Base-by-base conservation (phyloP, 2,329 filamentous ascomycete genomes). In the Aspergillus sp. region DNA sequence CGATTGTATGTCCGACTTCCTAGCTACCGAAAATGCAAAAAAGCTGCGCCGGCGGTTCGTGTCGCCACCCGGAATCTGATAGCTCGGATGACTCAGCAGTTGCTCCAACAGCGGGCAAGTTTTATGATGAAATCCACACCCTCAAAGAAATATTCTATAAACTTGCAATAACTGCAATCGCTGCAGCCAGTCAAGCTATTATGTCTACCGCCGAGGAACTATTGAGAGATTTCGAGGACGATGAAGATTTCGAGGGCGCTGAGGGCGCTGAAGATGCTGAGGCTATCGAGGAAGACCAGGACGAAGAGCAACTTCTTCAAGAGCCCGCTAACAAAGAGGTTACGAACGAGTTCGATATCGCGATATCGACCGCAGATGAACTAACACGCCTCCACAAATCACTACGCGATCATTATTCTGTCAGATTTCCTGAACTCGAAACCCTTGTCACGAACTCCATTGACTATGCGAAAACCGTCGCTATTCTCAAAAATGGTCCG, bases 151-250 rank as follows among this genome's bases (percentile, higher is more conserved):
- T 44, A 25, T 8, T 27, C 44, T 41, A 23, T 23, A 47, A 31
- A 21, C 19, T 39, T 46, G 44, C n/a, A 21, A 25, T 55, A 33
- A 27, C 17, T 48, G 45, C 27, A 14, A 2, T 4, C 6, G 35
- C 8, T n/a, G 43, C 52, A 54, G 43, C 14, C 19, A 15, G 11
- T 25, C 21, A 8, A 17, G 31, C 40, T 66, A 73, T 25, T 15
- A 96, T 97, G 92, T 91, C 93, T 73, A 96, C 91, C 45, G 93
- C 91, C 62, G 93, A 98, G 70, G 93, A 98, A 73, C 84, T 99
- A 11, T 82, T 98, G 66, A 90, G 95, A 70, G 91, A 96, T 73
- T 95, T 96, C 63, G 91, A 92, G 68, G 66, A 70, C 47, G 69
- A 70, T 27, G 91, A 96, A 70, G 91, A 87, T 45, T 90, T 91